Evolutionary conservation across 768 basidiomycete genomes (phyloP).

Genomic region (Termitomyces eurrhizus): DNA sequence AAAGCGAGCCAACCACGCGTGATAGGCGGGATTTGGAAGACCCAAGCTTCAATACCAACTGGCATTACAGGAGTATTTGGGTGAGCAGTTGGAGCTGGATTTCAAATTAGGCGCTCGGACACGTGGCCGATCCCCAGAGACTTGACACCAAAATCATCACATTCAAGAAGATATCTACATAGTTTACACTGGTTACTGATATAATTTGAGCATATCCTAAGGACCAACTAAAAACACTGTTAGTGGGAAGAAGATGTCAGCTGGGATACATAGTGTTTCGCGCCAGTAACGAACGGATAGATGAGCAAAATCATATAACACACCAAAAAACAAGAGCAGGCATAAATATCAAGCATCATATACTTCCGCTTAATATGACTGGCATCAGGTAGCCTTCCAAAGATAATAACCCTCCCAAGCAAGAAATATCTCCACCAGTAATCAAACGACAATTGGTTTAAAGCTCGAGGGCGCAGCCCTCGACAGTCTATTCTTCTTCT

Average conservation of each 20-base stretch:
- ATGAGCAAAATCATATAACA: background rate
- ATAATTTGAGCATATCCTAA: background rate
- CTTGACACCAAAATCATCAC: background rate
- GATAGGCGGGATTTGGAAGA: conserved; percentile 87
- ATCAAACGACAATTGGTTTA: conserved; percentile 27
- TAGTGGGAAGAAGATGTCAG: background rate
- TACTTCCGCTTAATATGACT: background rate
- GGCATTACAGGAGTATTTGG: conserved; percentile 44
- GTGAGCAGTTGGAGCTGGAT: background rate
- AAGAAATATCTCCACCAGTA: background rate
- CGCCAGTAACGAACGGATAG: background rate
- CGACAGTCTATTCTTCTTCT: conserved; percentile 23
- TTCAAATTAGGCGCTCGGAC: conserved; percentile 2
- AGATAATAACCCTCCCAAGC: background rate
- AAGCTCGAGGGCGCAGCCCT: conserved; percentile 38
- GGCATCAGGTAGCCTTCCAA: background rate
- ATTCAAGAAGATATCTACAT: background rate
- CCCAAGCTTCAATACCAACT: conserved; percentile 86
- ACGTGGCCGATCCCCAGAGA: background rate
- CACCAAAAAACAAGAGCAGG: background rate
- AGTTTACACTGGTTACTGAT: background rate
- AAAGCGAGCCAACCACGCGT: conserved; percentile 84
- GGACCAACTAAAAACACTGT: background rate
- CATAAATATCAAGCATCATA: background rate
- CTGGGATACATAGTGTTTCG: background rate